Evolutionary conservation across 2,329 filamentous ascomycete species (phyloP), one percentile per base, ranked within the genome.

Genomic region (Didymella lethalis): DNA sequence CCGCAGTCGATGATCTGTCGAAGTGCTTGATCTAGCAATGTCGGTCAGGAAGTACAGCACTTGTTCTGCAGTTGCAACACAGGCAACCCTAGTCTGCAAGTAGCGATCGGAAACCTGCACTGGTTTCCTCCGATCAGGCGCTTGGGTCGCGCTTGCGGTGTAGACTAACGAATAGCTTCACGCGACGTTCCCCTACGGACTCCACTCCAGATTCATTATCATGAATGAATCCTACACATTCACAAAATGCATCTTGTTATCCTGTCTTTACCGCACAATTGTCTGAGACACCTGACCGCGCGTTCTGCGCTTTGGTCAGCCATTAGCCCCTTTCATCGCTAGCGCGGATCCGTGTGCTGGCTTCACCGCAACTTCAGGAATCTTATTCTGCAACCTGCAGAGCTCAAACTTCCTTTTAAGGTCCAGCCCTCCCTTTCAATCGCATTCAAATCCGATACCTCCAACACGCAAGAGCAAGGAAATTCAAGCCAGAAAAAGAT

Each of bases 291-390:
- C 68, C 64, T 74, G 72, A 75, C 67, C 59, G 61, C 70, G 72
- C 68, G 64, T 58, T 55, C 40, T 50, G 64, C 61, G 65, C 64
- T 68, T 63, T 64, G 64, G 69, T 75, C 70, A 75, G 72, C 72
- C 59, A 53, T 55, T 71, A 71, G 72, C 64, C 62, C 61, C 65
- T 61, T 61, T 68, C 52, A 48, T 41, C 41, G 57, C 63, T 73
- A 74, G 71, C 67, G 66, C 56, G 57, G 66, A 70, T 71, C 72
- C 64, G 72, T 71, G 72, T 71, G 72, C 71, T 64, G 68, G 67
- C 69, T 71, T 73, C 72, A 76, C 73, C 72, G 72, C 73, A 74
- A 73, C 58, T 73, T 76, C 71, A 70, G 53, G 61, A 66, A 67
- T 65, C 63, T 70, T 70, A 68, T 60, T 65, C 56, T 68, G 62